Evolutionary conservation across 2,329 filamentous ascomycete genomes (phyloP).

Genomic region (Cercospora nicotianae): DNA sequence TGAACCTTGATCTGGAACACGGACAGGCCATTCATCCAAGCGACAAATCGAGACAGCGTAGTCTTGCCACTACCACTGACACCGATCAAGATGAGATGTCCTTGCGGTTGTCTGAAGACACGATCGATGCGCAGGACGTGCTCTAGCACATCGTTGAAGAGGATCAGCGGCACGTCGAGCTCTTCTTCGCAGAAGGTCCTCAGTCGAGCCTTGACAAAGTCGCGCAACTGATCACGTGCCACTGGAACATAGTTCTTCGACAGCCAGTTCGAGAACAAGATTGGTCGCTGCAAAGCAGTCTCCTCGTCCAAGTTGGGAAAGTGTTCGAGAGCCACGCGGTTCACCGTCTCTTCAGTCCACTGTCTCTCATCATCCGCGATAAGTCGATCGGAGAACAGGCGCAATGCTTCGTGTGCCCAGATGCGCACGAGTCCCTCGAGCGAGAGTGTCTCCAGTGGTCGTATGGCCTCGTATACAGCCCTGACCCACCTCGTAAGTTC

Average conservation of each 20-base stretch:
- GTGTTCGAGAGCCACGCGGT: conserved; percentile 80
- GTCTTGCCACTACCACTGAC: conserved; percentile 99
- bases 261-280: conserved; percentile 98
- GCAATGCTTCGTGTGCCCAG: conserved; percentile 95
- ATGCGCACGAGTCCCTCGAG: conserved; percentile 92
- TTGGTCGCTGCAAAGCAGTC: conserved; percentile 85
- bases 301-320: conserved; percentile 96
- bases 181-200: conserved; percentile 99
- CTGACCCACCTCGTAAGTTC: conserved; percentile 97
- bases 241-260: conserved; percentile 98
- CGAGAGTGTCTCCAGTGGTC: conserved; percentile 81
- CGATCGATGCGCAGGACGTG: conserved; percentile 97
- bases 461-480: conserved; percentile 94
- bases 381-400: conserved; percentile 95
- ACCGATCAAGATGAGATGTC: conserved; percentile 96
- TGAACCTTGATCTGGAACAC: conserved; percentile 99
- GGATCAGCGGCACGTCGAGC: conserved; percentile 93
- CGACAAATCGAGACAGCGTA: conserved; percentile 93
- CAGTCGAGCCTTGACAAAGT: conserved; percentile 95
- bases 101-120: conserved; percentile 97
- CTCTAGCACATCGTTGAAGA: conserved; percentile 99
- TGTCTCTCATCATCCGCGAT: conserved; percentile 90
- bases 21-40: conserved; percentile 99
- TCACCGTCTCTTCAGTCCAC: conserved; percentile 90
- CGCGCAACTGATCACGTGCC: conserved; percentile 88